phyloP scores from a whole-genome alignment of 2,329 filamentous ascomycete genomes.

The Juglanconis sp. region DNA sequence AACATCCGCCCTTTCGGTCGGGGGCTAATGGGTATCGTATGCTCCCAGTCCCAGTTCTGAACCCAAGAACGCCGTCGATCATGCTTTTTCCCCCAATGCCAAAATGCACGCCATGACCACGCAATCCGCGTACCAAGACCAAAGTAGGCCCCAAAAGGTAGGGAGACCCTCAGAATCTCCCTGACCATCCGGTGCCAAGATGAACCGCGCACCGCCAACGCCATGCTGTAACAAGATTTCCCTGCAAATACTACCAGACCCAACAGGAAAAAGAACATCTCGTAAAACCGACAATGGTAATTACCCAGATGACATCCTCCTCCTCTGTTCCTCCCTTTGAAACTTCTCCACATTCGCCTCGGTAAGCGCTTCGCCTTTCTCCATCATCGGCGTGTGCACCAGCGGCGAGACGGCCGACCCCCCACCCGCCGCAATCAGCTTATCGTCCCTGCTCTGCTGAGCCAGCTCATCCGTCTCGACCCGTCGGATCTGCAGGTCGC shows the following conservation, averaged over 20 bases:
- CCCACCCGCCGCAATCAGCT: slow-evolving; percentile 22
- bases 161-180: background rate
- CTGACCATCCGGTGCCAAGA: background rate
- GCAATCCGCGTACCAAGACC: background rate
- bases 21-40: background rate
- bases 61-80: background rate
- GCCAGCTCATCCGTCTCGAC: slow-evolving; percentile 23
- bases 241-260: too few relatives aligned
- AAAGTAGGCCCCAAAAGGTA: too few relatives aligned
- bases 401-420: slow-evolving; percentile 7
- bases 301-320: slow-evolving; percentile 4
- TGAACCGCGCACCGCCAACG: slow-evolving; percentile 5
- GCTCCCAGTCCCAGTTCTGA: background rate
- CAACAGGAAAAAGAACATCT: background rate
- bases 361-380: slow-evolving; percentile 22
- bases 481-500: slow-evolving; percentile 4
- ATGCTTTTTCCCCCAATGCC: background rate
- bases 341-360: slow-evolving; percentile 26
- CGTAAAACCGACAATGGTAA: too few relatives aligned
- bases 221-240: slow-evolving; percentile 11
- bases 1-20: background rate
- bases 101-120: background rate
- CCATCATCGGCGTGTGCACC: slow-evolving; percentile 15
- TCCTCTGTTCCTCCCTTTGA: slow-evolving; percentile 17
- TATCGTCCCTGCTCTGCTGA: slow-evolving; percentile 24